Percentiles rank a stretch among this genome's conserved stretches.
Evolutionary conservation across 306 rosid species (phyloP).

Genomic region (Cotoneaster glaucophyllus): DNA sequence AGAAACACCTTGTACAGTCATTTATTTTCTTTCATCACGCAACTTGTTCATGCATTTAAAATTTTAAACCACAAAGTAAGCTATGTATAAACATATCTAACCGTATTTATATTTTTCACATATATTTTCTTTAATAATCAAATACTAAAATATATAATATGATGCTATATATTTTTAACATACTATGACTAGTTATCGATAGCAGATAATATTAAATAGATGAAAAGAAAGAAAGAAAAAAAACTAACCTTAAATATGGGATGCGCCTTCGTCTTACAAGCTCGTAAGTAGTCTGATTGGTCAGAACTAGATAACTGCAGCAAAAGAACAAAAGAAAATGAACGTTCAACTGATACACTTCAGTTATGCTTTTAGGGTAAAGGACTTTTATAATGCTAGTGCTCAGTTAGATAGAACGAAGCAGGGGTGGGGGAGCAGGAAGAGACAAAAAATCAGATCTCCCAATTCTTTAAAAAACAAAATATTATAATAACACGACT

Average conservation of each 20-base stretch:
- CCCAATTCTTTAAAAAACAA: not conserved
- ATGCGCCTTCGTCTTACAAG: slow-evolving; percentile 95
- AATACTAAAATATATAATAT: not conserved
- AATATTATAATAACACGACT: not conserved
- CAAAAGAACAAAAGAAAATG: slow-evolving; percentile 7
- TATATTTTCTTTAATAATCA: not conserved
- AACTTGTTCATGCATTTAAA: not conserved
- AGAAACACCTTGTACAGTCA: not conserved
- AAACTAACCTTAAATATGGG: slow-evolving; percentile 72
- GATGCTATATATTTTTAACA: slow-evolving; percentile 1
- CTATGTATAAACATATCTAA: not conserved
- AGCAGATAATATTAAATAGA: not conserved
- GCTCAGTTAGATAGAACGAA: not conserved
- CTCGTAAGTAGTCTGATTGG: slow-evolving; percentile 92
- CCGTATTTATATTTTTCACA: not conserved
- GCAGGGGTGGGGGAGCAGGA: not conserved
- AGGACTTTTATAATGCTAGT: not conserved
- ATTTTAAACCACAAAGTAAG: not conserved
- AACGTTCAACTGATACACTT: not conserved
- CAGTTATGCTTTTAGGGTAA: not conserved
- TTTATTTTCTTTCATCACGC: not conserved
- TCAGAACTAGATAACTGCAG: slow-evolving; percentile 82
- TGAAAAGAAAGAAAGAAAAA: slow-evolving; percentile 11
- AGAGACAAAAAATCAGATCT: not conserved
- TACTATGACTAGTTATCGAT: not conserved